Evolutionary conservation across 331 rosid genomes (phyloP).

Genomic region (Spiraea crenata): DNA sequence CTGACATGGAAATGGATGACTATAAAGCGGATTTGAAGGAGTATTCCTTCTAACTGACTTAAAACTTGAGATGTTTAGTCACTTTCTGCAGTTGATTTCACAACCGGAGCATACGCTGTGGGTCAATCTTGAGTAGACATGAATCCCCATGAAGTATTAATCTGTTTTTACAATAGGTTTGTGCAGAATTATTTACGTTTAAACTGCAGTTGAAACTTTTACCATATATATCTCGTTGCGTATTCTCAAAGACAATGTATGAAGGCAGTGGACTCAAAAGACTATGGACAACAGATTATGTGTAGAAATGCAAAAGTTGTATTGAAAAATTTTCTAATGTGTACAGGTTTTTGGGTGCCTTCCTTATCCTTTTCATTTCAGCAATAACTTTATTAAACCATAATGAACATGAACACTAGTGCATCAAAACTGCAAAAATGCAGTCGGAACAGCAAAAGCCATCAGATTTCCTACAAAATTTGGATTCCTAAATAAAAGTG

Average conservation of each 20-base stretch:
- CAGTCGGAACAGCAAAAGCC: neutral
- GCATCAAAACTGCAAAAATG: neutral
- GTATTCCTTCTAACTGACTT: conserved; percentile 54
- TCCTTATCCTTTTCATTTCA: neutral
- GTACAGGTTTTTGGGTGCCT: no score
- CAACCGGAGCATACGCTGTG: neutral
- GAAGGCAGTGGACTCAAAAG: neutral
- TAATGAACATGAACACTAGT: neutral
- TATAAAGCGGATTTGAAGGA: conserved; percentile 76
- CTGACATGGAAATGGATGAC: conserved; percentile 61
- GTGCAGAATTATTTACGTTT: neutral
- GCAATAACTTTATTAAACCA: neutral
- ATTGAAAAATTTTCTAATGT: no score
- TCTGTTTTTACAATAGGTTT: neutral
- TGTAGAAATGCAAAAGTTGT: no score
- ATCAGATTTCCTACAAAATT: neutral
- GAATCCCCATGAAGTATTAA: neutral
- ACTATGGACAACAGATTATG: no score
- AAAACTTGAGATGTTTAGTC: no score
- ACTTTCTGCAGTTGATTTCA: neutral
- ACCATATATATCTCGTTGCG: neutral
- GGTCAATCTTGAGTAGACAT: neutral
- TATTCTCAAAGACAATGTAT: neutral
- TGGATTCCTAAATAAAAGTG: neutral
- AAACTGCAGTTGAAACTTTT: neutral